Evolutionary conservation across 306 rosid genomes (phyloP).

Genomic region (Sesbania bispinosa): DNA sequence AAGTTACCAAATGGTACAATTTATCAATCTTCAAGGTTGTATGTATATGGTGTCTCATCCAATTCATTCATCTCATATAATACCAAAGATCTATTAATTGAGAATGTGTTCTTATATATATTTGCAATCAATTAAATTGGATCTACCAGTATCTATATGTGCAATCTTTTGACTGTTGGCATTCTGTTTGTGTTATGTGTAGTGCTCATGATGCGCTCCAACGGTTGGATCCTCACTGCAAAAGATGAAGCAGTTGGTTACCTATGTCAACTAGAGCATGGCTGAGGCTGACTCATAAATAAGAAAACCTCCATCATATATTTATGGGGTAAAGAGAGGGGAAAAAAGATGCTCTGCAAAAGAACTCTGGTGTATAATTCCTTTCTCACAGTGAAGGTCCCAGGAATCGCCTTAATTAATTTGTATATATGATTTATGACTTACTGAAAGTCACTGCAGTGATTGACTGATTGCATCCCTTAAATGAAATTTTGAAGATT

Average conservation of each 20-base stretch:
- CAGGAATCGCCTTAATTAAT: too few relatives aligned
- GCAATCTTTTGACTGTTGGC: neutral
- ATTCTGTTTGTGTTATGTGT: constrained; percentile 9
- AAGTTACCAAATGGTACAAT: neutral
- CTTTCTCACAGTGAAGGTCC: too few relatives aligned
- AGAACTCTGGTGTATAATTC: too few relatives aligned
- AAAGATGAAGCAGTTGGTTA: constrained; percentile 10
- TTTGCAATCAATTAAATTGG: neutral
- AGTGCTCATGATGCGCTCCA: constrained; percentile 18
- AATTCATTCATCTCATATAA: neutral
- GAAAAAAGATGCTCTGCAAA: too few relatives aligned
- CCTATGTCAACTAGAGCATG: too few relatives aligned
- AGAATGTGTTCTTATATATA: neutral
- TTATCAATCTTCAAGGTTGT: neutral
- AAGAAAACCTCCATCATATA: too few relatives aligned
- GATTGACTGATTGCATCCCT: too few relatives aligned
- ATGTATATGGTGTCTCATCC: neutral
- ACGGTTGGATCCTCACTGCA: constrained; percentile 12
- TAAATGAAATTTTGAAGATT: too few relatives aligned
- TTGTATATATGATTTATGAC: too few relatives aligned
- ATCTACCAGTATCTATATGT: constrained; percentile 4
- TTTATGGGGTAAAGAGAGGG: too few relatives aligned
- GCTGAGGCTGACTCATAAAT: too few relatives aligned
- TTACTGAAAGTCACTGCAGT: too few relatives aligned
- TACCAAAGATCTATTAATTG: neutral